These are phyloP conservation scores for Eucalyptus marginata DNA, from an alignment of 345 rosid species.

Conservation along the genomic window DNA sequence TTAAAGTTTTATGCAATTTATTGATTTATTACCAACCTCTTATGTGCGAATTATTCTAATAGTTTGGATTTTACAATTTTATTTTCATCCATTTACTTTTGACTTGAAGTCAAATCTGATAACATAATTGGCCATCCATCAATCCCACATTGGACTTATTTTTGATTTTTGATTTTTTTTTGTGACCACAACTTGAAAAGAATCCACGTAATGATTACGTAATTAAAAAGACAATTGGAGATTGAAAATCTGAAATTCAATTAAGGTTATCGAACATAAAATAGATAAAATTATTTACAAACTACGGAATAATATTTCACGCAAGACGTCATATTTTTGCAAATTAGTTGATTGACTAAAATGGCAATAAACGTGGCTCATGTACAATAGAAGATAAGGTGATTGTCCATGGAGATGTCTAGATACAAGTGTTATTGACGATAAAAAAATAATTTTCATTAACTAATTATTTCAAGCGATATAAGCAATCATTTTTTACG, in stretches of 20 bases:
- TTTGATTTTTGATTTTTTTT: neutral
- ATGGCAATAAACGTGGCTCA: neutral
- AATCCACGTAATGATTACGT: neutral
- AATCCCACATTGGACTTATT: neutral
- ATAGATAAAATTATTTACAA: neutral
- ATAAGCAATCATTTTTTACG: fast-evolving
- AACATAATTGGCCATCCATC: neutral
- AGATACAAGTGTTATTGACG: neutral
- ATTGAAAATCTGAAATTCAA: neutral
- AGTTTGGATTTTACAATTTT: neutral
- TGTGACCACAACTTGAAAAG: neutral
- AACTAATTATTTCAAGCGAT: too few species aligned
- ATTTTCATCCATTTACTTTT: neutral
- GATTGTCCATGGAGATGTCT: too few species aligned
- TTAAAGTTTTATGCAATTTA: neutral
- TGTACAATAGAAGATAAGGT: neutral
- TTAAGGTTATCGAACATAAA: neutral
- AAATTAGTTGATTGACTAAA: neutral
- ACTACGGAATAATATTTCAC: neutral
- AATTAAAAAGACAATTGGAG: neutral
- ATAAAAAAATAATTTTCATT: too few species aligned
- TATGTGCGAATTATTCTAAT: neutral
- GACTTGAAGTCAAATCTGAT: neutral
- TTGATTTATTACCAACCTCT: neutral
- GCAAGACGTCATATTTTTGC: neutral